These are phyloP conservation scores for Ogataea hybrid DNA, from an alignment of 1,139 yeast species.

Conservation along the genomic window DNA sequence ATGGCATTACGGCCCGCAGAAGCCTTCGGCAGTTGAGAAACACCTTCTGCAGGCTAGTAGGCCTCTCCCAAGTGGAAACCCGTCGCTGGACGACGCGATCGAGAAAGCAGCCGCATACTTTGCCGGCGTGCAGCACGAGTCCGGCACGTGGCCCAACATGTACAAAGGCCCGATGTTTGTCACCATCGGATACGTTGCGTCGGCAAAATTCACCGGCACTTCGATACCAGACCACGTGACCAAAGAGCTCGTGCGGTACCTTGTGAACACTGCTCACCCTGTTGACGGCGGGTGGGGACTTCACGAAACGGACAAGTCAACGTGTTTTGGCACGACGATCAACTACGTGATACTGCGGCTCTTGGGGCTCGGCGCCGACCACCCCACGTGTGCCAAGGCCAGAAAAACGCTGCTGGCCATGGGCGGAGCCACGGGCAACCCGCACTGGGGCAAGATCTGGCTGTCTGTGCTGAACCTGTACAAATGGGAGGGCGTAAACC, in stretches of 20 bases:
- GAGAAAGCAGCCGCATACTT: conserved; percentile 75
- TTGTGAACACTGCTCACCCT: conserved; percentile 89
- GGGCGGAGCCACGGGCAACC: conserved; percentile 89
- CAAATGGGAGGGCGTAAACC: conserved; percentile 96
- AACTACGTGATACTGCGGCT: conserved; percentile 79
- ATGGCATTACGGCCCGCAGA: conserved; percentile 60
- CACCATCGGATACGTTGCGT: conserved; percentile 83
- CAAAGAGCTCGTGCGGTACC: conserved; percentile 73
- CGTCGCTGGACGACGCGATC: conserved; percentile 55
- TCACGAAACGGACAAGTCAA: conserved; percentile 86
- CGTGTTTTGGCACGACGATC: conserved; percentile 91
- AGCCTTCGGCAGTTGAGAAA: conserved; percentile 32
- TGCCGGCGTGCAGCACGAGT: conserved; percentile 64
- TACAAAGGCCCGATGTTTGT: conserved; percentile 98
- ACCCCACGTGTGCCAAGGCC: conserved; percentile 80
- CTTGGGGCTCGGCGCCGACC: conserved; percentile 69
- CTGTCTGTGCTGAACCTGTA: conserved; percentile 75
- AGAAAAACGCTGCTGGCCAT: conserved; percentile 62
- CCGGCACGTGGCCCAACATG: conserved; percentile 87
- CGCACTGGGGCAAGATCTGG: conserved; percentile 99
- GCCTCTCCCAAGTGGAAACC: conserved; percentile 4
- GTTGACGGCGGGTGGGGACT: conserved; percentile 99
- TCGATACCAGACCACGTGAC: conserved; percentile 66
- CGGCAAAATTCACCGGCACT: conserved; percentile 66
- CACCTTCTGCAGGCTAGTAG: conserved; percentile 43